Base-by-base conservation (phyloP, 179 eudicot genomes). In the Spergularia azorica region DNA sequence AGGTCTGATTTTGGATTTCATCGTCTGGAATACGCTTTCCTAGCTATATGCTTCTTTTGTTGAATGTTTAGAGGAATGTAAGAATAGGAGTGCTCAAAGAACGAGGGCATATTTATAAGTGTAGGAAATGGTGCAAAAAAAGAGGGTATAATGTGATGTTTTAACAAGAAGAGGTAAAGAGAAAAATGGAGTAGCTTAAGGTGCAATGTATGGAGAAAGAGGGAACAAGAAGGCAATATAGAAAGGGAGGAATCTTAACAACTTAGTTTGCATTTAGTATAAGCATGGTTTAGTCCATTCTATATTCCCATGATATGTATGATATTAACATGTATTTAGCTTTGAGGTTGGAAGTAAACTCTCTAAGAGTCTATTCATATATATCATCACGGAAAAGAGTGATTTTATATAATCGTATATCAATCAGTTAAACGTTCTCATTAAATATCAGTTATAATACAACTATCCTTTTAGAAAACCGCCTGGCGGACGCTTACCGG, bases 181-280 rank as follows among this genome's bases (percentile, higher is more conserved):
- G 11, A 39, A n/a, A 8, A 39, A 57, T 79, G 67, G 85, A 82
- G 83, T 86, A 84, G 82, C 89, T 86, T 86, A 73, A 76, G 82
- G 69, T 78, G 79, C 80, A 84, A 79, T 67, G 66, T 43, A 52
- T 62, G 71, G 56, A 82, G 69, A 21, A 59, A 21, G 72, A 60
- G 21, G 69, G 67, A 73, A 63, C 58, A 68, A 26, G 63, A 74
- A 84, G 80, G 80, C 76, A 78, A 78, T 64, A 63, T 52, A 68
- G 39, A 7, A 63, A 10, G 56, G 15, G 16, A 43, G 43, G 63
- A 18, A 38, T 67, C 60, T 18, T 14, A 21, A 50, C 9, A 57
- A 65, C 6, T 61, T 38, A 57, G 43, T 14, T n/a, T 54, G 26
- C 75, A 69, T 67, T 66, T 39, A 39, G 14, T 11, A 5, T 16